Evolutionary conservation across 495 filamentous ascomycete species (phyloP), one percentile per base, ranked within the genome.

Genomic region (Cercophora sp.): DNA sequence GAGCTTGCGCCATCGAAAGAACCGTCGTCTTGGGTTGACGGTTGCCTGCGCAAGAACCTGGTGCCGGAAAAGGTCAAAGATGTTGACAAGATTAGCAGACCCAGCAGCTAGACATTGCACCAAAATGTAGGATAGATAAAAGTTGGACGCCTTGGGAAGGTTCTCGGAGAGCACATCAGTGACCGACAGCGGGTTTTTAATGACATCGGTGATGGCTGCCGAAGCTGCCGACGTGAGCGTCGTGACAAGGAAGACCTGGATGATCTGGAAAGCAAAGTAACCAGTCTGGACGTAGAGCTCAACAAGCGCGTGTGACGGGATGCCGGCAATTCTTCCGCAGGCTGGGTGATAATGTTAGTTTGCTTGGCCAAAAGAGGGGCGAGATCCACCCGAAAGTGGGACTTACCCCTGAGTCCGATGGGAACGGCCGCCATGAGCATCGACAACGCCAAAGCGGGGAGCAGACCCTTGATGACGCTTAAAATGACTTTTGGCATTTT

Each of bases 81-180:
- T 70, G 52, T 87, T 84, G 39, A 88, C 70, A 5, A 93, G 66
- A 3, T 76, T 73, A 35, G 74, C 73, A 0, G 88, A 71, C 42
- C 84, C 86, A 48, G 87, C 82, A 5, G 84, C 84, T 20, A 93
- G 74, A 25, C 89, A 90, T 62, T 94, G 89, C 11, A 96, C 71
- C 48, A 95, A 78, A 61, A 96, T 89, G 66, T 92, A 96, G 0
- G 86, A 86, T 37, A 96, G 79, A 68, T 93, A 96, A 66, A 95
- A 95, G 65, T 91, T 96, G 52, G 88, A 88, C 0, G 91, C 87
- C 50, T 77, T 81, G 2, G 91, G 91, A 3, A 96, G 70, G 49
- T 87, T 86, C 35, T 74, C 61, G 1, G 91, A 85, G 11, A 96
- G 77, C 42, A 95, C 56, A 15, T 66, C 74, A 8, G 83, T 70